phyloP scores from a whole-genome alignment of 495 filamentous ascomycete species.

The Hypomontagnella monticulosa region DNA sequence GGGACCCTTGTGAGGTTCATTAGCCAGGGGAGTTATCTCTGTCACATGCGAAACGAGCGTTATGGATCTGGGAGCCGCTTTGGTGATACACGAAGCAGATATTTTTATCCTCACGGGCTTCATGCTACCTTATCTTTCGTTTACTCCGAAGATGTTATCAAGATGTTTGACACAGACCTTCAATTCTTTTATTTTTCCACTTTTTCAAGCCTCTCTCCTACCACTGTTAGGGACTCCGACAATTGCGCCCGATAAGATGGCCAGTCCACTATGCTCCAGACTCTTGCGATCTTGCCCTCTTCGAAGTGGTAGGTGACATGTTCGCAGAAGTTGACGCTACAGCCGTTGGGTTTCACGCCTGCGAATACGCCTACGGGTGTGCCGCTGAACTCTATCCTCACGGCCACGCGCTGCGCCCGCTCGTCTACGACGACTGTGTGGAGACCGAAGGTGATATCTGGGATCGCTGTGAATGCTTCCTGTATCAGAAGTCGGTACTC shows the following conservation, averaged over 20 bases:
- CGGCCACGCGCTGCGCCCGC: conserved; percentile 38
- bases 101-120: conserved; percentile 34
- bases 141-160: not conserved
- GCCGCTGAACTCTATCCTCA: conserved; percentile 44
- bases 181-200: not conserved
- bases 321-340: conserved; percentile 44
- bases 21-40: conserved; percentile 7
- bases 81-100: conserved; percentile 27
- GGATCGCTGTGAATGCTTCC: conserved; percentile 38
- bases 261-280: conserved; percentile 50
- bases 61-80: conserved; percentile 32
- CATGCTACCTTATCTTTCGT: conserved; percentile 4
- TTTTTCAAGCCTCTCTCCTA: too few relatives aligned
- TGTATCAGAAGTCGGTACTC: conserved; percentile 45
- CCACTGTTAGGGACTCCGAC: too few relatives aligned
- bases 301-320: conserved; percentile 50
- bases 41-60: conserved; percentile 41
- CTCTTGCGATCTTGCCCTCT: conserved; percentile 47
- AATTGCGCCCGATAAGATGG: conserved; percentile 43
- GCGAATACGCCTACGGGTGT: conserved; percentile 39
- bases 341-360: conserved; percentile 20
- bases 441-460: conserved; percentile 38
- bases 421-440: conserved; percentile 42
- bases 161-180: not conserved
- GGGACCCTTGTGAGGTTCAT: conserved; percentile 10